These are phyloP conservation scores for Albizia julibrissin DNA, from an alignment of 306 rosid species.

Conservation along the genomic window DNA sequence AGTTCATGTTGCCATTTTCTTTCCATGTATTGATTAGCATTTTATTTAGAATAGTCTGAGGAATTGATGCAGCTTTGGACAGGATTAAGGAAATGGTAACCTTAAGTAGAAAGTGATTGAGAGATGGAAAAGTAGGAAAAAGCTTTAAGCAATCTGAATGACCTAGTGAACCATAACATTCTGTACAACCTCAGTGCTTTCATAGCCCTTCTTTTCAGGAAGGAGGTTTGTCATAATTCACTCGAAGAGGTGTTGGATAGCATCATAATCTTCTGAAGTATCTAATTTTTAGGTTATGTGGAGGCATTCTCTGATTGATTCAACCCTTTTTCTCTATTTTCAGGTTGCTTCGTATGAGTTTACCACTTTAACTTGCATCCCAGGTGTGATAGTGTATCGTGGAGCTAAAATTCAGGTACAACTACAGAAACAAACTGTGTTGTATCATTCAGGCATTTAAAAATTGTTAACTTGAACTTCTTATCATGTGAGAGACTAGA, in stretches of 20 bases:
- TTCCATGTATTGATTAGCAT: constrained; percentile 19
- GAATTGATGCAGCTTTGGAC: constrained; percentile 16
- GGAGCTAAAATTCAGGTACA: constrained; percentile 97
- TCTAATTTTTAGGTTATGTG: constrained; percentile 25
- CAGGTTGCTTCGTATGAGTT: constrained; percentile 99
- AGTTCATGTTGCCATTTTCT: neutral
- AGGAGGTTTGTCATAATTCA: neutral
- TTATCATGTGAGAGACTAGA: neutral
- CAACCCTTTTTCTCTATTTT: constrained; percentile 32
- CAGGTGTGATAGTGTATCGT: constrained; percentile 85
- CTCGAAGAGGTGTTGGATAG: constrained; percentile 1
- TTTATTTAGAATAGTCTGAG: constrained; percentile 10
- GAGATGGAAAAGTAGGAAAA: neutral
- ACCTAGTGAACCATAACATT: neutral
- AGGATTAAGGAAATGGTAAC: neutral
- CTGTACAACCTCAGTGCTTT: neutral
- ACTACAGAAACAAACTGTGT: constrained; percentile 11
- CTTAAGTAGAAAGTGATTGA: constrained; percentile 5
- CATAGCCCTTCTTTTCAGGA: neutral
- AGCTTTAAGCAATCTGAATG: neutral
- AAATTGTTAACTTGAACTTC: neutral
- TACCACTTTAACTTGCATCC: constrained; percentile 96
- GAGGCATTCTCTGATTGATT: constrained; percentile 30
- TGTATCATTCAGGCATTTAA: neutral
- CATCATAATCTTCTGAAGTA: constrained; percentile 9